phyloP scores from a whole-genome alignment of 164 flowering plant genomes.

The Aristolochia fimbriata region DNA sequence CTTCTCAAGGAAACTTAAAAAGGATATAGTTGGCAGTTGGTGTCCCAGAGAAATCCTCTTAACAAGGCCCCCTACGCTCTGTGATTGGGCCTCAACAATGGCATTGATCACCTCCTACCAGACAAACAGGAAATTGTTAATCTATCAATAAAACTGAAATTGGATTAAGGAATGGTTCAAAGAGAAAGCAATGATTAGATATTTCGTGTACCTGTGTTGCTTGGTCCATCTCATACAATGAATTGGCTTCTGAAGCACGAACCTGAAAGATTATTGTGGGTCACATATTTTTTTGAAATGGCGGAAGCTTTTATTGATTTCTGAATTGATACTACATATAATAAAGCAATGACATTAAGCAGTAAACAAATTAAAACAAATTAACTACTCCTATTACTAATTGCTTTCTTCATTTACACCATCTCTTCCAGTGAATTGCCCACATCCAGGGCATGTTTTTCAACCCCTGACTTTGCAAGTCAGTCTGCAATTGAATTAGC shows the following conservation, averaged over 20 bases:
- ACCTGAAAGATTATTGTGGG: conserved; percentile 13
- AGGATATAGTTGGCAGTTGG: conserved; percentile 42
- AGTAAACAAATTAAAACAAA: too few relatives aligned
- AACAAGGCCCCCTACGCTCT: conserved; percentile 60
- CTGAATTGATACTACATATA: too few relatives aligned
- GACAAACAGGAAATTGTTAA: conserved; percentile 2
- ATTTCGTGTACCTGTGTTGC: conserved; percentile 52
- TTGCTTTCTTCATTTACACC: too few relatives aligned
- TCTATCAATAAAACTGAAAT: not conserved
- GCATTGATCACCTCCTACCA: conserved; percentile 59
- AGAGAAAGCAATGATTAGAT: not conserved
- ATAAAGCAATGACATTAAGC: too few relatives aligned
- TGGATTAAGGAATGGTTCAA: not conserved
- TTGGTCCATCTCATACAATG: conserved; percentile 78
- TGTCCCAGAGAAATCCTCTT: conserved; percentile 49
- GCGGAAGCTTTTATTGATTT: too few relatives aligned
- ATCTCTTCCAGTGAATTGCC: too few relatives aligned
- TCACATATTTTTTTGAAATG: not conserved
- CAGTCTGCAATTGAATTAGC: too few relatives aligned
- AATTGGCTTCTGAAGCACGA: conserved; percentile 62
- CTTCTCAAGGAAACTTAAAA: not conserved
- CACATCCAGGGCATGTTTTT: too few relatives aligned
- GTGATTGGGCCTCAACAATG: conserved; percentile 76
- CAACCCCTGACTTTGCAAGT: too few relatives aligned
- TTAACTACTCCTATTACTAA: too few relatives aligned